Base-by-base conservation (phyloP, 1,284 basidiomycete genomes). In the Leccinum angustisporum region DNA sequence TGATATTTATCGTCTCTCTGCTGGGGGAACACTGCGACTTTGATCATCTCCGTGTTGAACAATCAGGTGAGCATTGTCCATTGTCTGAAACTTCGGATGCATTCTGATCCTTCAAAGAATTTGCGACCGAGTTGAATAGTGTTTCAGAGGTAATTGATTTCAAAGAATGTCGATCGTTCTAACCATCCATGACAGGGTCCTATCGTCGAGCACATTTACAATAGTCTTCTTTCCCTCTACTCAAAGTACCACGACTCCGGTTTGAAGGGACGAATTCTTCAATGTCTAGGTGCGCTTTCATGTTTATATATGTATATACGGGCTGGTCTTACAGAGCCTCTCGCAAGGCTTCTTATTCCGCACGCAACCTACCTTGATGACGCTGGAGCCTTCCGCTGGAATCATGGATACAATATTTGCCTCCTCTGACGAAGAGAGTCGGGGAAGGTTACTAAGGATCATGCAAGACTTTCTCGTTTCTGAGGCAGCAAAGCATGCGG, bases 391-490 rank as follows among this genome's bases (percentile, higher is more conserved):
- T 11, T 92, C 95, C 1, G 85, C 90, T 0, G 78, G 77, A n/a
- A 90, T 98, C 74, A 96, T 99, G 92, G 91, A 96, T 71, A 81
- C 80, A 2, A 91, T 97, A 52, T 96, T 98, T 68, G 74, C 79
- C 0, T 87, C 89, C 0, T 74, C 82, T 0, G 86, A 91, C 61
- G 83, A 87, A 65, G 91, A 94, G 54, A 85, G 83, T 25, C 86
- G 86, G 51, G 86, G 87, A 14, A 84, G 90, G 10, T 74, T 98
- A 36, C 30, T 99, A 56, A 90, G 86, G 70, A 93, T 97, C 65
- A 87, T 99, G 68, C 92, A 95, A 69, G 95, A 96, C 59, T 97
- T 97, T 73, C 76, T 98, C 52, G 76, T 88, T 7, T 89, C 91
- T 0, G 92, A 97, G 73, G 85, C 91, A 7, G 79, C 83, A 38